These are phyloP conservation scores for Candida cerambycidarum DNA, from an alignment of 805 yeast species.

Conservation along the genomic window DNA sequence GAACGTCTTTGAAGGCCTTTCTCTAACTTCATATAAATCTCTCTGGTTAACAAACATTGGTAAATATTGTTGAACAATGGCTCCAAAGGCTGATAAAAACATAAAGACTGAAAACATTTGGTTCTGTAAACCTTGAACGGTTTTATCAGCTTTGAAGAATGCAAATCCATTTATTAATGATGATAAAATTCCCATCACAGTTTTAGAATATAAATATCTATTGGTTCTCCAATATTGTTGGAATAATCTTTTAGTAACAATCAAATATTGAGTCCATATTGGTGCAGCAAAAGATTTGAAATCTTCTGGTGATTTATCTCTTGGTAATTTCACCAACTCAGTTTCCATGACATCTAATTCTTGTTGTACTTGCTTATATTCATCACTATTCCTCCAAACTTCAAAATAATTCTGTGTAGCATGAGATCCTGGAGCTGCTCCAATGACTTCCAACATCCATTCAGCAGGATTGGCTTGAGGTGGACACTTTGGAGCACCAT, in stretches of 20 bases:
- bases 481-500: slow-evolving; percentile 57
- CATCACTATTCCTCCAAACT: slow-evolving; percentile 68
- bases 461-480: slow-evolving; percentile 49
- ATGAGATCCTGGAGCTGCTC: slow-evolving; percentile 79
- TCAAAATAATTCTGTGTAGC: slow-evolving; percentile 70
- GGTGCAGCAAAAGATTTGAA: slow-evolving; percentile 31
- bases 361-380: slow-evolving; percentile 56
- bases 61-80: slow-evolving; percentile 41
- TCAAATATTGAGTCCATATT: slow-evolving; percentile 32
- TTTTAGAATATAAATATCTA: slow-evolving; percentile 59
- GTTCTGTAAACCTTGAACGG: slow-evolving; percentile 66
- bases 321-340: slow-evolving; percentile 50
- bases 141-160: slow-evolving; percentile 60
- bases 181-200: slow-evolving; percentile 51
- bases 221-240: slow-evolving; percentile 56
- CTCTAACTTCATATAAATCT: slow-evolving; percentile 48
- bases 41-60: slow-evolving; percentile 45
- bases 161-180: slow-evolving; percentile 72
- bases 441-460: slow-evolving; percentile 87
- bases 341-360: slow-evolving; percentile 48
- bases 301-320: slow-evolving; percentile 25
- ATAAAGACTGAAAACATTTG: slow-evolving; percentile 55
- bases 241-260: slow-evolving; percentile 25
- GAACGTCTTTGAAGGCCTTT: slow-evolving; percentile 44
- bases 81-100: slow-evolving; percentile 37